phyloP scores from a whole-genome alignment of 1,284 basidiomycete species.

The Meripilus lineatus region DNA sequence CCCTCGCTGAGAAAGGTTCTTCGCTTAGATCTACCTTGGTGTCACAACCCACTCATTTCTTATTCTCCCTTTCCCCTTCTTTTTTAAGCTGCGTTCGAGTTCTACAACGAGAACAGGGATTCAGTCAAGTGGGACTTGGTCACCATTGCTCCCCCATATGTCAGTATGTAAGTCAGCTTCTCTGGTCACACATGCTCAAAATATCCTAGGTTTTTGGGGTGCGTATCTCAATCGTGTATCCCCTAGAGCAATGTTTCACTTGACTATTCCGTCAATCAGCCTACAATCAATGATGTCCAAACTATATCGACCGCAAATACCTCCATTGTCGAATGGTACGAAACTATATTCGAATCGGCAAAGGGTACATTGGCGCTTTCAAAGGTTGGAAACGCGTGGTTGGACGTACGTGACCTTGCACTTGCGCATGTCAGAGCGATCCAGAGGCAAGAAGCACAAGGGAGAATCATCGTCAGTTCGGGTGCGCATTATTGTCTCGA shows the following conservation, averaged over 20 bases:
- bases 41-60: too few relatives aligned
- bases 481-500: slow-evolving; percentile 1
- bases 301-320: background rate
- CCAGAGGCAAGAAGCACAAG: slow-evolving; percentile 12
- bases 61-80: too few relatives aligned
- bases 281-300: slow-evolving; percentile 1
- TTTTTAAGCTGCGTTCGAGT: slow-evolving; percentile 2
- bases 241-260: background rate
- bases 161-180: too few relatives aligned
- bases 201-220: background rate
- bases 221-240: background rate
- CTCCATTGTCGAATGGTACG: background rate
- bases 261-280: slow-evolving; percentile 1
- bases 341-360: background rate
- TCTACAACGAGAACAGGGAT: slow-evolving; percentile 1
- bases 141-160: slow-evolving; percentile 5
- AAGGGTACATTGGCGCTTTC: slow-evolving; percentile 1
- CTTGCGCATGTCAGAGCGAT: slow-evolving; percentile 51
- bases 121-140: slow-evolving; percentile 2
- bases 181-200: too few relatives aligned
- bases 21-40: too few relatives aligned
- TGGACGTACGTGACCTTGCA: slow-evolving; percentile 61
- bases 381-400: slow-evolving; percentile 28
- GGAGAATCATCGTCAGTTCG: slow-evolving; percentile 14
- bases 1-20: slow-evolving; percentile 13